Evolutionary conservation across 805 yeast genomes (phyloP), one percentile per base, ranked within the genome.

Genomic region (Cyberlindnera petersonii): DNA sequence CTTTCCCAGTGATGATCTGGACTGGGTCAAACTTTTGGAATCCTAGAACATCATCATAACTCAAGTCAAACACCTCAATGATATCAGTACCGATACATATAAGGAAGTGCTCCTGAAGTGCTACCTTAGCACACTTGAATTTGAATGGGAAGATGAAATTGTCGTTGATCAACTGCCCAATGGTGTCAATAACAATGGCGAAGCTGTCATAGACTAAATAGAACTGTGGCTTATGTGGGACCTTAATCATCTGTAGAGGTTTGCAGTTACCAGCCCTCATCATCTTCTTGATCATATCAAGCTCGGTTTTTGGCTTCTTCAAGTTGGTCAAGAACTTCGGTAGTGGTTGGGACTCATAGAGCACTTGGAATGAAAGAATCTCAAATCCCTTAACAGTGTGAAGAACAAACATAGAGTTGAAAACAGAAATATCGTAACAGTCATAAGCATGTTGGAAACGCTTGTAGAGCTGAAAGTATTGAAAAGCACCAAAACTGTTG

Each of bases 1-100:
- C 85, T 54, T 79, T 82, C 17, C 91, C 91, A 4, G 79, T 72
- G 28, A 86, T 69, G 5, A 85, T 81, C 56, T 86, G 95, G 17
- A 74, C 66, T 10, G 82, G 72, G 24, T 71, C 72, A 17, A 67
- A 48, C 26, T 57, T 55, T 19, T 56, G 46, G 37, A 67, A 52
- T 2, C 58, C 58, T 4, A 50, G 38, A 15, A 60, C 60, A 15
- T 69, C 68, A 36, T 61, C 59, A 43, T 67, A 72, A 31, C 72
- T 71, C 19, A 82, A 63, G 24, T 77, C 70, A 65, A 88, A 77
- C 3, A 86, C 68, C 53, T 86, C 95, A 8, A 85, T 67, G 33
- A 79, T 71, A 47, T 83, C 87, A 16, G 79, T 78, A 29, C 82
- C 77, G 21, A 77, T 70, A 5, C 82, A 57, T 7, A 79, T 55